A percentile compares a stretch with the other conserved stretches of the same genome.
Evolutionary conservation across 2,329 filamentous ascomycete genomes (phyloP).

Genomic region (Thielaviopsis punctulata): DNA sequence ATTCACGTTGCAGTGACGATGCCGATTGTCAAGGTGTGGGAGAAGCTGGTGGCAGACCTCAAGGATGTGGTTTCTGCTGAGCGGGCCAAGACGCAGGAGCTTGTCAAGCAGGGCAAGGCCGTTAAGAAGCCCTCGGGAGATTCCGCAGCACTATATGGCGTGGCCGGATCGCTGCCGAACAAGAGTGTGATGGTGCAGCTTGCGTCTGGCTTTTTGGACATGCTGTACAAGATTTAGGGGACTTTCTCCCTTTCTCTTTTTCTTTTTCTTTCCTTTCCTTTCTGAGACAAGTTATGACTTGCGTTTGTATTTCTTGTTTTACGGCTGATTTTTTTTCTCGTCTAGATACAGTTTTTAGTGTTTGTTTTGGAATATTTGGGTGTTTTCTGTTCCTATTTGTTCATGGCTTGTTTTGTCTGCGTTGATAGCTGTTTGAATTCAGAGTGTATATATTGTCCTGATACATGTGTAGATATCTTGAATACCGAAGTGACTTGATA

Average conservation of each 20-base stretch:
- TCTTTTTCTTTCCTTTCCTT: not conserved
- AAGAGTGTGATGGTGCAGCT: constrained; percentile 88
- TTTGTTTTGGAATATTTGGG: too few species aligned
- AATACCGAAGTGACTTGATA: too few species aligned
- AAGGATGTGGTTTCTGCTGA: constrained; percentile 52
- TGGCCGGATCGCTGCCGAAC: constrained; percentile 85
- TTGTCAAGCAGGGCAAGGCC: constrained; percentile 50
- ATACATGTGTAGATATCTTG: too few species aligned
- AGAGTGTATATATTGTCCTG: too few species aligned
- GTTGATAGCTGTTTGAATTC: too few species aligned
- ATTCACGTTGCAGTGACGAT: constrained; percentile 90
- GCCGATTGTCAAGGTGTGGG: constrained; percentile 66
- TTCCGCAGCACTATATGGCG: constrained; percentile 78
- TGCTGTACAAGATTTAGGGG: constrained; percentile 73
- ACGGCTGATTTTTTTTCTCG: too few species aligned
- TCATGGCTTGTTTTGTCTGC: too few species aligned
- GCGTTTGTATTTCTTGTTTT: too few species aligned
- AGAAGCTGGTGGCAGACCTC: constrained; percentile 59
- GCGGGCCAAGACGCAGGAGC: constrained; percentile 62
- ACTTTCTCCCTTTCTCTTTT: not conserved
- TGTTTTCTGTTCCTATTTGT: too few species aligned
- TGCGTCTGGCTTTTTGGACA: constrained; percentile 79
- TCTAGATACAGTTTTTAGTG: too few species aligned
- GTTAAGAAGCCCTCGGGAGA: constrained; percentile 54
- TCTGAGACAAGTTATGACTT: too few species aligned